Base-by-base conservation (phyloP, 2,329 filamentous ascomycete genomes). In the Tolypocladium sp. region DNA sequence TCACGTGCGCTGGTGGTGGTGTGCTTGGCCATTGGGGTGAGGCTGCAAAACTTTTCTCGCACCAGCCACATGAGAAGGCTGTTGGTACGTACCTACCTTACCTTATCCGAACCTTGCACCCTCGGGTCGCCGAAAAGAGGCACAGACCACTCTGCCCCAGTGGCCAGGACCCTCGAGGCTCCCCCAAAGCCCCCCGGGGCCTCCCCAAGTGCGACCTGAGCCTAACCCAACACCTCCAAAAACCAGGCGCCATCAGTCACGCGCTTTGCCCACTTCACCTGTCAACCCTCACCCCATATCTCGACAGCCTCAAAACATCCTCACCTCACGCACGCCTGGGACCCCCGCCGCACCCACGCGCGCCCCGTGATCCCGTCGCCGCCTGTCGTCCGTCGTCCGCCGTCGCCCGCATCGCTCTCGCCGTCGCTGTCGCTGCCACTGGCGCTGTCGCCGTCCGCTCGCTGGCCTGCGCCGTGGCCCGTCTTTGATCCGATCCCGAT, bases 261-360 rank as follows among this genome's bases (percentile, higher is more conserved):
- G 70, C 70, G 71, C 70, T 72, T 72, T 71, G 68, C 68, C 71
- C 70, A 67, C 69, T 62, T 61, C 59, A 61, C 63, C 63, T 67
- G 58, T 57, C 59, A 37, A 35, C 38, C 37, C 41, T 46, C 55
- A 17, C 30, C 55, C 30, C 27, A 4, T 20, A 30, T 27, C 41
- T 44, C 55, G n/a, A 17, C 27, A n/a, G 22, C 55, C 27, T 42
- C 13, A 22, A 20, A 20, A 27, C 40, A 35, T 30, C 55, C 25
- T 56, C 55, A 56, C 40, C 40, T 46, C 55, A 33, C 17, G 30
- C 49, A 35, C 49, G 49, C 49, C 49, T 37, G 49, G 10, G 49
- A n/a, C 30, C 49, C 30, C 27, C 30, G 30, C 49, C 49, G 49
- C 49, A 22, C 27, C 20, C 20, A 33, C 49, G 49, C 49, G 27